Evolutionary conservation across 108 stramenopile genomes (phyloP), one percentile per base, ranked within the genome.

Genomic region (Craspedostauros australis): DNA sequence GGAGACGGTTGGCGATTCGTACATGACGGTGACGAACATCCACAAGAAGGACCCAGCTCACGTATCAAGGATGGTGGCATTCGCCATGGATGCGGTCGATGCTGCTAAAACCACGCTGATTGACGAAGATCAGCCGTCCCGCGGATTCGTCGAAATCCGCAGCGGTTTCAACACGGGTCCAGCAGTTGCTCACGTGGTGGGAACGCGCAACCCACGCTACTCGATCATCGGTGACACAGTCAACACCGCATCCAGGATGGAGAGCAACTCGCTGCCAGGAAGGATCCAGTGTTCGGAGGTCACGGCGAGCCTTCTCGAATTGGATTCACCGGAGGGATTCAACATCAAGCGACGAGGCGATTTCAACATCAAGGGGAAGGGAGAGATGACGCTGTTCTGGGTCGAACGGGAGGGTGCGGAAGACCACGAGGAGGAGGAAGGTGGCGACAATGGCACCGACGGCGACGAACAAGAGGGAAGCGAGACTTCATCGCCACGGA

Each of bases 151-250:
- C 19, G 36, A 65, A 12, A 73, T 73, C 43, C 68, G 72, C 22
- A 64, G 70, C n/a, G 76, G 76, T 0, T 38, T 77, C 11, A 62
- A 73, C 15, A 46, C 52, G 18, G 76, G 75, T 15, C 62, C 75
- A 2, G 28, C 64, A 24, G 66, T 76, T 9, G 70, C 71, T 1
- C 37, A 52, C 28, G 71, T 76, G 0, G 71, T 76, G 0, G 75
- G 75, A 0, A 31, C 54, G 11, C 46, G 54, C 5, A 68, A 54
- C 45, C 65, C 57, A 2, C 39, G 44, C 9, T 76, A 73, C 64
- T 26, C 37, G 2, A 29, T 50, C 20, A n/a, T 89, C 76, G 88
- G 88, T 12, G 88, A 89, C 39, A 72, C 88, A 6, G 88, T 89
- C 8, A 89, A 85, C 44, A 79, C 79, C 7, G 59, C 75, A 7